A percentile compares a stretch with the other conserved stretches of the same genome.
Conservation (phyloP, 805 yeast genomes). For the Ogataea kodamae region DNA sequence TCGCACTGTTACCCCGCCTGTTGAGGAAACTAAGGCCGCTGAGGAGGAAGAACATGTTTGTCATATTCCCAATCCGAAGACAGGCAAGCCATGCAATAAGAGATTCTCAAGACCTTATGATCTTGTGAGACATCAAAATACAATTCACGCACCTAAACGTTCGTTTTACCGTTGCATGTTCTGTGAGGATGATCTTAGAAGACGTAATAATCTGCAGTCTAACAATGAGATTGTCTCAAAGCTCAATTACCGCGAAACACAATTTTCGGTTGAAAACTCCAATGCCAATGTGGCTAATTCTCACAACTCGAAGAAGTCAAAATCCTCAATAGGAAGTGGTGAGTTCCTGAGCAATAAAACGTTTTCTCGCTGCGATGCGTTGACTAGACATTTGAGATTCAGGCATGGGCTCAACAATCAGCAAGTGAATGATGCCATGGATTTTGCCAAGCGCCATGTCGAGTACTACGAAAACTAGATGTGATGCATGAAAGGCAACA, state of each 20-base stretch:
- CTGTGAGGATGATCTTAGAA: constrained; percentile 69
- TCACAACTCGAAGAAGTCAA: constrained; percentile 38
- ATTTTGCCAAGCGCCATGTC: constrained; percentile 73
- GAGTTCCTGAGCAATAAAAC: constrained; percentile 50
- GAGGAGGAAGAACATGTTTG: constrained; percentile 49
- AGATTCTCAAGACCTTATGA: constrained; percentile 93
- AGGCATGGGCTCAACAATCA: constrained; percentile 73
- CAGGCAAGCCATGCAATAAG: constrained; percentile 65
- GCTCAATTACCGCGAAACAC: constrained; percentile 25
- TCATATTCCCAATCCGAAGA: constrained; percentile 53
- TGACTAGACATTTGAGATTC: constrained; percentile 88
- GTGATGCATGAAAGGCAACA: not conserved
- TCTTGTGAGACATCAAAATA: constrained; percentile 90
- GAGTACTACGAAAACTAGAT: constrained; percentile 44
- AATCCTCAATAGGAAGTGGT: constrained; percentile 25
- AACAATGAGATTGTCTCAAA: constrained; percentile 42
- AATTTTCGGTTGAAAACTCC: constrained; percentile 30
- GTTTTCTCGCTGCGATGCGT: constrained; percentile 90
- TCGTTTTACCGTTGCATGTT: constrained; percentile 81
- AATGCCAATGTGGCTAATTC: constrained; percentile 30
- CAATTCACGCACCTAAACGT: constrained; percentile 87
- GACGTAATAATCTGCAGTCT: constrained; percentile 38
- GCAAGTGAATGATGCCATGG: constrained; percentile 67
- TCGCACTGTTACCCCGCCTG: constrained; percentile 11
- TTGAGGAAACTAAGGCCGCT: constrained; percentile 7